These are phyloP conservation scores for Backusella psychrophila DNA, from an alignment of 192 early-diverging fungal species.

Conservation along the genomic window DNA sequence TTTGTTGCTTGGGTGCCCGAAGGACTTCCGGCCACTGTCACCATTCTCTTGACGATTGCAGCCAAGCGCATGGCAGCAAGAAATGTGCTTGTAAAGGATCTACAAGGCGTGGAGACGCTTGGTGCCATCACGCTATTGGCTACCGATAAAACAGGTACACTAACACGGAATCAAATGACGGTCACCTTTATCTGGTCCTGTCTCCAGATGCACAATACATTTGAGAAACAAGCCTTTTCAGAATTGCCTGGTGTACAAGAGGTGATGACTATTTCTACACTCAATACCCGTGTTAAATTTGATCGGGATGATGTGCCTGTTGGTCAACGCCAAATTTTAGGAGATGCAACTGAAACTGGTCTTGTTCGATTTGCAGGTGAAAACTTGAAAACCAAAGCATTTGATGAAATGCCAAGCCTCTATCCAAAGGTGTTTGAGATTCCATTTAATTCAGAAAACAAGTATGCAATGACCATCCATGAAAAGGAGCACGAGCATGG, in stretches of 20 bases:
- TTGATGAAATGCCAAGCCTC: constrained; percentile 63
- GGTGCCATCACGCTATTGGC: constrained; percentile 96
- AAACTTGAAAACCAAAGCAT: constrained; percentile 55
- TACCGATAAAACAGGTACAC: constrained; percentile 97
- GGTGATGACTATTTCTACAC: constrained; percentile 71
- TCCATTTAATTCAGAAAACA: constrained; percentile 96
- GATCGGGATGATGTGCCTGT: constrained; percentile 88
- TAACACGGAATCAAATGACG: constrained; percentile 97
- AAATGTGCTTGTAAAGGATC: constrained; percentile 93
- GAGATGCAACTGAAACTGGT: constrained; percentile 95
- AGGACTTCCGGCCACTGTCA: constrained; percentile 92
- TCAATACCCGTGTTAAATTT: constrained; percentile 89
- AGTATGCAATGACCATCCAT: constrained; percentile 93
- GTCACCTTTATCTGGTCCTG: constrained; percentile 90
- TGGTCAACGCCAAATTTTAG: constrained; percentile 74
- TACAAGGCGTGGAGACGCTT: constrained; percentile 95
- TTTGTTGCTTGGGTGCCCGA: constrained; percentile 92
- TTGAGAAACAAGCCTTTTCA: constrained; percentile 37
- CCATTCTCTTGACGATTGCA: constrained; percentile 90
- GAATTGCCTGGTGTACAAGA: constrained; percentile 70
- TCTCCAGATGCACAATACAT: constrained; percentile 57
- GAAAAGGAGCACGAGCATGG: constrained; percentile 67
- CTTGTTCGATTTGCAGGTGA: constrained; percentile 78
- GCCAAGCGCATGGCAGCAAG: constrained; percentile 91
- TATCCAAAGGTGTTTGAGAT: constrained; percentile 93